phyloP scores from a whole-genome alignment of 805 yeast genomes.

The Yueomyces sp. region DNA sequence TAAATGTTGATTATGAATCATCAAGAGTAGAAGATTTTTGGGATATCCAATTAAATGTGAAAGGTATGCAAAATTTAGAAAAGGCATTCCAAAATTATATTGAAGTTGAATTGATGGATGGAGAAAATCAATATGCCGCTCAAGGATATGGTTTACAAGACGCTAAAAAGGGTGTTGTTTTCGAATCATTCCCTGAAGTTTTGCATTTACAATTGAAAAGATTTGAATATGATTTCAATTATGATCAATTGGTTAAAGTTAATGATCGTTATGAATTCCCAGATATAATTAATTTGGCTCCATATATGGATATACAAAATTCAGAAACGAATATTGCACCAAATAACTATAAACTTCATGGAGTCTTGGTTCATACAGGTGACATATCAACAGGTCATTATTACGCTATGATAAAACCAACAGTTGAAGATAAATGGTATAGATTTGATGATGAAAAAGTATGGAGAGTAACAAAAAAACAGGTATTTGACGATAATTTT shows the following conservation, averaged over 20 bases:
- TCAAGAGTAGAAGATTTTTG: slow-evolving; percentile 89
- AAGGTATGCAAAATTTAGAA: slow-evolving; percentile 56
- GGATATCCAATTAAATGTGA: slow-evolving; percentile 95
- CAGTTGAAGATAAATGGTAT: slow-evolving; percentile 58
- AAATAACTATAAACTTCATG: slow-evolving; percentile 58
- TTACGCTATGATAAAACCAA: slow-evolving; percentile 85
- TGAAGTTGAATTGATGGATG: slow-evolving; percentile 78
- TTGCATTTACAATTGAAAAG: slow-evolving; percentile 86
- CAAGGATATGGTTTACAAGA: slow-evolving; percentile 84
- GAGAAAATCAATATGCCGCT: slow-evolving; percentile 93
- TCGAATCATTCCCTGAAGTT: slow-evolving; percentile 83
- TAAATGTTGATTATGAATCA: slow-evolving; percentile 86
- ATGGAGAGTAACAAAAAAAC: slow-evolving; percentile 68
- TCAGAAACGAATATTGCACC: slow-evolving; percentile 13
- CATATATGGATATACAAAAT: slow-evolving; percentile 52
- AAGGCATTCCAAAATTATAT: slow-evolving; percentile 78
- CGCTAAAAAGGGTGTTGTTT: slow-evolving; percentile 92
- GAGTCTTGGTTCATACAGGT: slow-evolving; percentile 92
- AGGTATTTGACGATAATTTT: slow-evolving; percentile 84
- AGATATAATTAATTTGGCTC: slow-evolving; percentile 62
- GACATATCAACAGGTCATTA: slow-evolving; percentile 94
- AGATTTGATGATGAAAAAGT: slow-evolving; percentile 94
- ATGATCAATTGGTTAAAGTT: slow-evolving; percentile 77
- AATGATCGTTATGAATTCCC: slow-evolving; percentile 90
- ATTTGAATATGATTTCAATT: slow-evolving; percentile 85